Evolutionary conservation across 2,329 filamentous ascomycete species (phyloP).

Genomic region (Beauveria scarabaeidicola): DNA sequence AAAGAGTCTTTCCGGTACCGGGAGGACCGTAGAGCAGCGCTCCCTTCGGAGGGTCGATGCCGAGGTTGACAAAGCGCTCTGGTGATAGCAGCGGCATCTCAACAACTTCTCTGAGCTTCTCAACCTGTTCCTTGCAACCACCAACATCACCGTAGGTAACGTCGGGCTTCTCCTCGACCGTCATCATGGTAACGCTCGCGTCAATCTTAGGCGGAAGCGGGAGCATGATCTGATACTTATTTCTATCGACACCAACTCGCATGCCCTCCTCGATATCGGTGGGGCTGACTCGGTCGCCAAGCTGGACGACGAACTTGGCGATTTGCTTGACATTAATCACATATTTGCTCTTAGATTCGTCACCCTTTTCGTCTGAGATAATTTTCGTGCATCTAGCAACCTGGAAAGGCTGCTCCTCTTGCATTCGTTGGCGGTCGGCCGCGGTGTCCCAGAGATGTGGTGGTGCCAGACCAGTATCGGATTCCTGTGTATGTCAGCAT

Average conservation of each 20-base stretch:
- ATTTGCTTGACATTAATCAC: constrained; percentile 99
- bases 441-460: constrained; percentile 98
- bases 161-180: constrained; percentile 98
- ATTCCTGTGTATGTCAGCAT: constrained; percentile 56
- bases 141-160: constrained; percentile 98
- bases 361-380: constrained; percentile 87
- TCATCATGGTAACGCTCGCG: constrained; percentile 99
- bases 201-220: constrained; percentile 97
- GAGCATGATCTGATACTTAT: constrained; percentile 98
- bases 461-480: constrained; percentile 93
- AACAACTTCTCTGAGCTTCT: constrained; percentile 96
- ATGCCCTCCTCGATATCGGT: constrained; percentile 99
- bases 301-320: constrained; percentile 96
- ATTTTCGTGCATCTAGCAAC: constrained; percentile 99
- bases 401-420: constrained; percentile 94
- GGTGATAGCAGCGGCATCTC: constrained; percentile 96
- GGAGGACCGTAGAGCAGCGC: constrained; percentile 93
- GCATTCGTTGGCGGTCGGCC: constrained; percentile 96
- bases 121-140: constrained; percentile 98
- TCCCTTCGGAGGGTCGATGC: constrained; percentile 96
- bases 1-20: constrained; percentile 98
- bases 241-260: constrained; percentile 95
- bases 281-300: constrained; percentile 91
- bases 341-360: constrained; percentile 98
- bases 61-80: constrained; percentile 95